Base-by-base conservation (phyloP, 176 grass and related monocot genomes). In the Avena insularis region DNA sequence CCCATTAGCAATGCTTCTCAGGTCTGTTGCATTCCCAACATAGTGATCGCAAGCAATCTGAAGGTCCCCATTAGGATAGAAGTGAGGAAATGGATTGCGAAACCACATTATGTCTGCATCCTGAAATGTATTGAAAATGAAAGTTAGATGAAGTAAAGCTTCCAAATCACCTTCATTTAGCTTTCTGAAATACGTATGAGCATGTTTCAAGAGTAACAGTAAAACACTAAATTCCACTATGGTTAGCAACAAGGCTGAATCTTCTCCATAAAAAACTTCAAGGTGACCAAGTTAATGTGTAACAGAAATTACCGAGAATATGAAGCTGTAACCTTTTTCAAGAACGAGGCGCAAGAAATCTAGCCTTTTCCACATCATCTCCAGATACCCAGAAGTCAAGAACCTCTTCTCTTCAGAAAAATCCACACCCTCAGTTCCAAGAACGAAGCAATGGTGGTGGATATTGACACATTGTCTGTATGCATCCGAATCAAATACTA, bases 81-180 rank as follows among this genome's bases (percentile, higher is more conserved):
- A 95, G 87, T 95, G 71, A 61, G 87, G 91, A 75, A 88, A 93
- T 40, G 91, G 94, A 84, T 90, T 93, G 74, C 84, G 84, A 81
- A 95, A 95, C 94, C 91, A 95, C 91, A 93, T 89, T 76, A 95
- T 89, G 53, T 95, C 88, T 46, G 90, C 83, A 82, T 95, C 90
- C 88, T 93, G 84, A 77, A 89, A 83, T 75, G 38, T 19, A 68
- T 33, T 50, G 2, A 11, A 92, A 73, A 90, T 20, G 2, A 65
- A 85, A 77, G 47, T 16, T 76, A 47, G 8, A 86, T 43, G 13
- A 82, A 84, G 21, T 66, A 65, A 70, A 36, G 36, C 16, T 73
- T 20, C 4, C 57, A 70, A 27, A 70, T 21, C 17, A 85, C 12
- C 53, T 81, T 43, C 6, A 20, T 49, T 79, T 80, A 54, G 75